Evolutionary conservation across 129 eudicot species (phyloP).

Genomic region (carrot (Daucus carota)): DH1_v3.0 NC_030388.2:23588001-23588500

Average conservation of each 20-base stretch:
- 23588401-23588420: constrained; percentile 29
- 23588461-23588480: constrained; percentile 39
- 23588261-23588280: not conserved
- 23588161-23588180: constrained; percentile 43
- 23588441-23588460: constrained; percentile 45
- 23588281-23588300: not conserved
- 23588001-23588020: too few species aligned
- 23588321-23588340: constrained; percentile 38
- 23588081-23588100: constrained; percentile 40
- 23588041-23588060: not conserved
- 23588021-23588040: not conserved
- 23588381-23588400: constrained; percentile 34
- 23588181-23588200: constrained; percentile 30
- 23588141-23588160: constrained; percentile 32
- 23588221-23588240: constrained; percentile 20
- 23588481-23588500: constrained; percentile 38
- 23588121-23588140: constrained; percentile 51
- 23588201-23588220: constrained; percentile 39
- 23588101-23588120: constrained; percentile 25
- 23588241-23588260: not conserved
- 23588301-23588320: constrained; percentile 9
- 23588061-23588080: constrained; percentile 26
- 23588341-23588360: constrained; percentile 46
- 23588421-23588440: constrained; percentile 35
- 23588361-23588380: constrained; percentile 39